phyloP scores from a whole-genome alignment of 2,329 filamentous ascomycete species.

The Neurospora sp. region DNA sequence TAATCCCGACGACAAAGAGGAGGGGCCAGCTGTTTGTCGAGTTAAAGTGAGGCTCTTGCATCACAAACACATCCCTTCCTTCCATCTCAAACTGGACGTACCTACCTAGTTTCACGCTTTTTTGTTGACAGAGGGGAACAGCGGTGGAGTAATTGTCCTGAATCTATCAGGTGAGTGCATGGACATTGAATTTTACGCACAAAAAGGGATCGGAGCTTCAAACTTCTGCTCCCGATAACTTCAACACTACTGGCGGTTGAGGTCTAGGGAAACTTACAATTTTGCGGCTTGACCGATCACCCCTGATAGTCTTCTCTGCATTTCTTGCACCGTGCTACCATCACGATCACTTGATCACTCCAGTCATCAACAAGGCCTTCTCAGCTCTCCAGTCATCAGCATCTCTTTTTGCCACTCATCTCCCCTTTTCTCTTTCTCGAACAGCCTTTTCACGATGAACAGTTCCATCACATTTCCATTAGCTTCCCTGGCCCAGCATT shows the following conservation, averaged over 20 bases:
- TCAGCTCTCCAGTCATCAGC: neutral
- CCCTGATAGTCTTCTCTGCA: neutral
- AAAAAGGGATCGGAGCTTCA: too few species aligned
- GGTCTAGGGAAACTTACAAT: neutral
- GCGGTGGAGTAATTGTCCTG: too few species aligned
- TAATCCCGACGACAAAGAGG: neutral
- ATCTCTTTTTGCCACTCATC: neutral
- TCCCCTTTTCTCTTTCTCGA: neutral
- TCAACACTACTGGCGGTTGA: neutral
- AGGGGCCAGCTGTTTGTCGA: neutral
- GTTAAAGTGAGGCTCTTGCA: too few species aligned
- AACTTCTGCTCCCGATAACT: neutral
- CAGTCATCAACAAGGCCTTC: neutral
- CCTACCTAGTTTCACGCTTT: too few species aligned
- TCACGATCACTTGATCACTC: neutral
- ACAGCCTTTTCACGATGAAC: neutral
- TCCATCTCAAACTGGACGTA: too few species aligned
- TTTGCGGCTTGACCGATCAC: neutral
- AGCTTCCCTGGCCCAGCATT: neutral
- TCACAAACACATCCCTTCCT: too few species aligned
- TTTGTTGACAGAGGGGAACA: too few species aligned
- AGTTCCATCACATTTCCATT: too few species aligned
- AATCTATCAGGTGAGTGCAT: too few species aligned
- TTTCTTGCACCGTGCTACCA: neutral
- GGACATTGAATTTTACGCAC: too few species aligned